A percentile compares a stretch with the other conserved stretches of the same genome.
phyloP scores from a whole-genome alignment of 176 grass and related monocot genomes.

The Aegilops speltoides region DNA sequence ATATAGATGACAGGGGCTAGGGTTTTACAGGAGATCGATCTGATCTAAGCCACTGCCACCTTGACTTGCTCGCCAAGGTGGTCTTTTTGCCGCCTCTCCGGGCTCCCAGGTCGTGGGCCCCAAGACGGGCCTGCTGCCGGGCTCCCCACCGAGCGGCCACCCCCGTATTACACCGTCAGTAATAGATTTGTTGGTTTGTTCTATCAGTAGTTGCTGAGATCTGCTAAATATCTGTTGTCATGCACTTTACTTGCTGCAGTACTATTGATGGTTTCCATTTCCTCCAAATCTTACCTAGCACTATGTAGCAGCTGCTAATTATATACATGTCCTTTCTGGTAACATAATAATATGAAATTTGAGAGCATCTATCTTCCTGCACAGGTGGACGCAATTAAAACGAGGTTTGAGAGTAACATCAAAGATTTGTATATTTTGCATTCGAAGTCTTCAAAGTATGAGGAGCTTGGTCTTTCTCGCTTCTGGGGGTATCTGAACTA shows the following conservation, averaged over 20 bases:
- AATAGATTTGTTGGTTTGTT: neutral
- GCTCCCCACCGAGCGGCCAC: too few species aligned
- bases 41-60: too few species aligned
- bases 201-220: neutral
- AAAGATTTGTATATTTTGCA: slow-evolving; percentile 74
- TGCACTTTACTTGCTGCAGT: neutral
- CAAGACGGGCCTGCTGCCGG: too few species aligned
- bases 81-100: too few species aligned
- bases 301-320: neutral
- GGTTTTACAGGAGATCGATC: too few species aligned
- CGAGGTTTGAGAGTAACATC: slow-evolving; percentile 60
- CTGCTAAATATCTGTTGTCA: slow-evolving; percentile 13
- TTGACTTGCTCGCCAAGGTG: too few species aligned
- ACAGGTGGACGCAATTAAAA: slow-evolving; percentile 62
- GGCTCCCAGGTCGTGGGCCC: too few species aligned
- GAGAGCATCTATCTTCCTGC: slow-evolving; percentile 20
- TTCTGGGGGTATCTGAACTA: slow-evolving; percentile 95
- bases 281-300: neutral
- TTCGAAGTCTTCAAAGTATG: slow-evolving; percentile 69
- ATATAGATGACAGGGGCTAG: too few species aligned
- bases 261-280: neutral
- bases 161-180: too few species aligned
- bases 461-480: slow-evolving; percentile 65
- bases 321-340: neutral
- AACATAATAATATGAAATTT: neutral